These are phyloP conservation scores for Ramaria rubella DNA, from an alignment of 768 basidiomycete species.

Conservation along the genomic window DNA sequence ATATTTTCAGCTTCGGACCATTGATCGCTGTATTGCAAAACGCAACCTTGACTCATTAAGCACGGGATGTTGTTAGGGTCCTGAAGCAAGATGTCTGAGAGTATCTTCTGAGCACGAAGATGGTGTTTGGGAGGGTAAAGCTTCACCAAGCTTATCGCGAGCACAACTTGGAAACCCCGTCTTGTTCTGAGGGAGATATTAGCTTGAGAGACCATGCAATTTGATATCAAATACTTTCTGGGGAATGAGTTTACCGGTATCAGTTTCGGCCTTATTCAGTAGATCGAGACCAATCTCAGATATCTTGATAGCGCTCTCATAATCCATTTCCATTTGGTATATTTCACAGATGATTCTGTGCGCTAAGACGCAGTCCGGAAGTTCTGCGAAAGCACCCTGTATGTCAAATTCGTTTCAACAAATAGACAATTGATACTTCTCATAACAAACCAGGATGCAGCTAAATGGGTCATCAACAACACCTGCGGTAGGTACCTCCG, in stretches of 20 bases:
- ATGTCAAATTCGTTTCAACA: conserved; percentile 4
- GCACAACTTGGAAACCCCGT: conserved; percentile 60
- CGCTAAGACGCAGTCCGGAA: conserved; percentile 56
- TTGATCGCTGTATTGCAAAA: conserved; percentile 53
- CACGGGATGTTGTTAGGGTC: conserved; percentile 58
- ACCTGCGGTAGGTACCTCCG: conserved; percentile 22
- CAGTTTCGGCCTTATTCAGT: conserved; percentile 44
- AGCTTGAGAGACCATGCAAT: neutral
- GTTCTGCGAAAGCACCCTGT: conserved; percentile 48
- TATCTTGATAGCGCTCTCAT: conserved; percentile 60
- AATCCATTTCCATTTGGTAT: conserved; percentile 65
- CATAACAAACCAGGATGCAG: conserved; percentile 49
- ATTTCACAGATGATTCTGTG: conserved; percentile 59
- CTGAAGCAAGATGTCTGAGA: conserved; percentile 61
- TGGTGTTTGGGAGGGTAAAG: conserved; percentile 90
- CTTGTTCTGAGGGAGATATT: conserved; percentile 41
- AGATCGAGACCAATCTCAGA: conserved; percentile 66
- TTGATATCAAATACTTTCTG: conserved; percentile 32
- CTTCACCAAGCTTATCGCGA: conserved; percentile 77
- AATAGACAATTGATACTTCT: neutral
- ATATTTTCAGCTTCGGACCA: conserved; percentile 62
- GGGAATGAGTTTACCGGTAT: conserved; percentile 47
- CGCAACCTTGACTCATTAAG: conserved; percentile 69
- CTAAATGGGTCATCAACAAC: conserved; percentile 55
- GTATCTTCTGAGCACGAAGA: conserved; percentile 60